phyloP scores from a whole-genome alignment of 225 moss, liverwort and hornwort genomes.

The Bryum argenteum region DNA sequence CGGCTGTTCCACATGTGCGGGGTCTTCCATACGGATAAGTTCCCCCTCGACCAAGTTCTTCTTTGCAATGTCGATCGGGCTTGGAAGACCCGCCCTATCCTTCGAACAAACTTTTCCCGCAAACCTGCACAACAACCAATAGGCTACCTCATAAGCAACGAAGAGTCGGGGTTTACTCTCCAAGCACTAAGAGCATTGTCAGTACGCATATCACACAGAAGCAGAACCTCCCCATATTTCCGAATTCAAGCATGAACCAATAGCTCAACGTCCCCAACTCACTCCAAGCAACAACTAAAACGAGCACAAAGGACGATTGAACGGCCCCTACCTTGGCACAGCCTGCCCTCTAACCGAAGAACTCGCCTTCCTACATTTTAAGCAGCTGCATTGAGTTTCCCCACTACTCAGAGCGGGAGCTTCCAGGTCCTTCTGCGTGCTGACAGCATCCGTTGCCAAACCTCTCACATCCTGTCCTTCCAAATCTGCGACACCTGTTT shows the following conservation, averaged over 20 bases:
- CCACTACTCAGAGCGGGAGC: constrained; percentile 40
- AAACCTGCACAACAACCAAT: constrained; percentile 50
- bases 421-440: constrained; percentile 38
- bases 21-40: constrained; percentile 22
- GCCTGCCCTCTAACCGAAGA: constrained; percentile 61
- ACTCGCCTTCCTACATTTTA: constrained; percentile 61
- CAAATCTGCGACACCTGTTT: constrained; percentile 32
- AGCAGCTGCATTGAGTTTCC: constrained; percentile 56
- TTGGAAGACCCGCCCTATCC: constrained; percentile 48
- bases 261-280: neutral
- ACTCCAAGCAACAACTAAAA: constrained; percentile 17
- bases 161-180: neutral
- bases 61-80: constrained; percentile 45
- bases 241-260: no score
- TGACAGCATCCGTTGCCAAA: constrained; percentile 39
- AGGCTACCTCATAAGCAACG: constrained; percentile 14
- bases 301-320: neutral
- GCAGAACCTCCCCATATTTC: neutral
- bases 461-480: constrained; percentile 25
- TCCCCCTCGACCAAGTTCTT: constrained; percentile 28
- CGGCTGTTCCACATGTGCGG: constrained; percentile 42
- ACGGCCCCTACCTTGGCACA: constrained; percentile 64
- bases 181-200: constrained; percentile 12
- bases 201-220: constrained; percentile 2
- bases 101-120: constrained; percentile 58